A percentile compares a stretch with the other conserved stretches of the same genome.
phyloP scores from a whole-genome alignment of 1,139 yeast species.

The Yueomyces sp. region DNA sequence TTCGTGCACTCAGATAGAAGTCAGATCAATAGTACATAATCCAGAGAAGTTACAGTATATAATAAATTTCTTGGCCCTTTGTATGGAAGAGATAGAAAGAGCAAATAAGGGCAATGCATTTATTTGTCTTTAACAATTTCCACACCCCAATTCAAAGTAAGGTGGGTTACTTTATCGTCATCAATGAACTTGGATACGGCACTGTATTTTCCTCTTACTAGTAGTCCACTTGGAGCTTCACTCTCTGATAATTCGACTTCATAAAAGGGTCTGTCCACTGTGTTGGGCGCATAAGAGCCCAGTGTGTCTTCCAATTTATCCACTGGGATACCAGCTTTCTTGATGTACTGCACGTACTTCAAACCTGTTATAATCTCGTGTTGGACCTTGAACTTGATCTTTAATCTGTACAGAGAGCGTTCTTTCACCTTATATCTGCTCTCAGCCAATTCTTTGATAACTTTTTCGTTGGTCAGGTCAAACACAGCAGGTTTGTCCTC shows the following conservation, averaged over 20 bases:
- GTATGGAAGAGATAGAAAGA: too few relatives aligned
- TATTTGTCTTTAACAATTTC: conserved; percentile 39
- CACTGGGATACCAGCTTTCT: conserved; percentile 77
- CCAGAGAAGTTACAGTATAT: too few relatives aligned
- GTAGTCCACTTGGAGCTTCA: conserved; percentile 83
- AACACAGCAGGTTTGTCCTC: conserved; percentile 44
- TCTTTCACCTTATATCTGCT: conserved; percentile 53
- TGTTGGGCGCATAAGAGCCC: conserved; percentile 85
- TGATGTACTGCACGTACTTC: conserved; percentile 72
- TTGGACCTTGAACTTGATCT: conserved; percentile 72
- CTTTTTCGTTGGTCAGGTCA: conserved; percentile 45
- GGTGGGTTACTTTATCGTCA: conserved; percentile 69
- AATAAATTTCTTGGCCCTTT: too few relatives aligned
- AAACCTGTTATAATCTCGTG: conserved; percentile 88
- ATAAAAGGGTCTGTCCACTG: conserved; percentile 71
- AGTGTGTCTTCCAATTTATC: conserved; percentile 80
- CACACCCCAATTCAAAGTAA: conserved; percentile 77
- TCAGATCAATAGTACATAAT: too few relatives aligned
- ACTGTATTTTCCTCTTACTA: conserved; percentile 78
- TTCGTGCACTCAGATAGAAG: too few relatives aligned
- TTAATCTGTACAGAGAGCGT: conserved; percentile 59
- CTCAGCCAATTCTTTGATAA: conserved; percentile 33
- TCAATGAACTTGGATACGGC: conserved; percentile 78
- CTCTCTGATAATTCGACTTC: conserved; percentile 70
- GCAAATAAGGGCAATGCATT: neutral